Conservation (phyloP, 202 grass and related monocot species). For the Hordeum pubiflorum region DNA sequence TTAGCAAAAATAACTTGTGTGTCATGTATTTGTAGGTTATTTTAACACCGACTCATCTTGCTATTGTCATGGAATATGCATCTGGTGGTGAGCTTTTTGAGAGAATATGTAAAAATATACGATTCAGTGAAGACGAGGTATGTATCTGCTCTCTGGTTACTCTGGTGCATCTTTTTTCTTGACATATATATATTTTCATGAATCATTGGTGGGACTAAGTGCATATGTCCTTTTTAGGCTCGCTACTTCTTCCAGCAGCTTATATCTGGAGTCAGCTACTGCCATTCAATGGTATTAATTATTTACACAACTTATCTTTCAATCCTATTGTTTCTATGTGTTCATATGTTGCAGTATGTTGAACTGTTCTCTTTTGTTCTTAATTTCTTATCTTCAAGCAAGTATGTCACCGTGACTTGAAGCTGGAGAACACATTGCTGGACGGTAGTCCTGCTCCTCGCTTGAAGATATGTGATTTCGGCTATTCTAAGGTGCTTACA, state of each 20-base stretch:
- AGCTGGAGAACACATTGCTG: conserved; percentile 89
- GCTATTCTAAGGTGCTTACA: conserved; percentile 85
- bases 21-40: conserved; percentile 56
- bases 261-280: conserved; percentile 79
- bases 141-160: neutral
- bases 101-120: conserved; percentile 84
- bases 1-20: neutral
- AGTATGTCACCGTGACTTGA: conserved; percentile 99
- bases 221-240: conserved; percentile 37
- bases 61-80: conserved; percentile 99
- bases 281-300: conserved; percentile 72
- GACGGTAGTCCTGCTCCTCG: conserved; percentile 87
- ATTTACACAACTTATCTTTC: conserved; percentile 17
- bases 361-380: neutral
- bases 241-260: conserved; percentile 79
- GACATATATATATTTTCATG: neutral
- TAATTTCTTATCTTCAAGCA: conserved; percentile 59
- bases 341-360: neutral
- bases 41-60: conserved; percentile 96
- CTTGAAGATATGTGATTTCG: conserved; percentile 97
- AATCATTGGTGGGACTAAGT: neutral
- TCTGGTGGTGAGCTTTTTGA: conserved; percentile 96
- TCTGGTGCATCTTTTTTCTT: conserved; percentile 6
- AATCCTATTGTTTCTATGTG: conserved; percentile 14
- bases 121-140: conserved; percentile 96